Evolutionary conservation across 2,329 filamentous ascomycete species (phyloP), one percentile per base, ranked within the genome.

Genomic region (Pseudopithomyces chartarum): DNA sequence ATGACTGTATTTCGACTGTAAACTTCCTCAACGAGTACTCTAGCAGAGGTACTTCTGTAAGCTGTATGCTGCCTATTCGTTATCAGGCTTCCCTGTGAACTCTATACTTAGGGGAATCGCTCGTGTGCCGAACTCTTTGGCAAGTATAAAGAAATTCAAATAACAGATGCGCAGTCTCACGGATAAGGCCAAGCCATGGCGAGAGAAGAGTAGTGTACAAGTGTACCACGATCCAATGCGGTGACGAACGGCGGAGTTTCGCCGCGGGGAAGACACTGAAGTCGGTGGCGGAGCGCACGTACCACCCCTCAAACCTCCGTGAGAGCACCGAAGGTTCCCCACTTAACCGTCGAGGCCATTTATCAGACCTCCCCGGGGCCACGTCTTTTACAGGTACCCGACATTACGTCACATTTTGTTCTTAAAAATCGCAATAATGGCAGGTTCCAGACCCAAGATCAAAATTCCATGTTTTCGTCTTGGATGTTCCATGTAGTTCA

Each of bases 121-220:
- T 38, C n/a, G n/a, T 40, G n/a, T 19, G 15, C 38, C 38, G 38
- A 43, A 55, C n/a, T 34, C 22, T 34, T n/a, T 12, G 13, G 17
- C 5, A 22, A n/a, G 55, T 23, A 38, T 43, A 45, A 26, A 52
- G 19, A 36, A 34, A n/a, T 12, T 19, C 10, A 20, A 40, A 3
- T 2, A 12, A 38, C 32, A 36, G 23, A 23, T 12, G 6, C 8
- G 26, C 26, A 29, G 8, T 5, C 15, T 76, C 79, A 82, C 60
- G 80, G 80, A 65, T 82, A 82, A 23, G 80, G 80, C 80, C 80
- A 82, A 70, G 80, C 80, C 80, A 82, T 81, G 36, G 57, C 73
- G 63, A 49, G 56, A 54, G 46, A 38, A 59, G 43, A 55, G 57
- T 50, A 55, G 59, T 52, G 48, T 52, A 59, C 53, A 59, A 54